phyloP scores from a whole-genome alignment of 192 early-diverging fungal genomes.

The Coemansia sp. region DNA sequence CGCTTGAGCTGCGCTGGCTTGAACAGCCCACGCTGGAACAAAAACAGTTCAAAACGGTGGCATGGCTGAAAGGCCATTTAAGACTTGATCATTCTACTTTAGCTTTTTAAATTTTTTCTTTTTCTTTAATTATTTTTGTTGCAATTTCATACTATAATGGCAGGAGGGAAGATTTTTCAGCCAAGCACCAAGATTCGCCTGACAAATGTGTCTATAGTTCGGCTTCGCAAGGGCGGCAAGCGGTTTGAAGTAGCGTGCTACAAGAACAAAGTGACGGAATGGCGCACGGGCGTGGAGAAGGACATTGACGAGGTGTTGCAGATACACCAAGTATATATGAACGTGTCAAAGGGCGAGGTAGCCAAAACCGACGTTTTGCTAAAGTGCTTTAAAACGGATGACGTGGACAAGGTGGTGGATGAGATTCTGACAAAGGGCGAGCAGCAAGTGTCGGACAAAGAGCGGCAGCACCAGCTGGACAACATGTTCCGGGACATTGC shows the following conservation, averaged over 20 bases:
- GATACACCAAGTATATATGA: conserved; percentile 88
- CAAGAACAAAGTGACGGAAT: conserved; percentile 98
- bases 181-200: conserved; percentile 62
- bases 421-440: conserved; percentile 96
- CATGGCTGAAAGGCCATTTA: background rate
- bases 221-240: conserved; percentile 94
- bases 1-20: too few relatives aligned
- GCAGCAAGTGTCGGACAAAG: conserved; percentile 95
- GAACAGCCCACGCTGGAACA: too few relatives aligned
- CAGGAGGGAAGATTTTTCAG: conserved; percentile 51
- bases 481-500: conserved; percentile 89
- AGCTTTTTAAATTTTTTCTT: conserved; percentile 2
- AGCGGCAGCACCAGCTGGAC: conserved; percentile 82
- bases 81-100: background rate
- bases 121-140: background rate
- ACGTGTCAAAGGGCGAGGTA: conserved; percentile 96
- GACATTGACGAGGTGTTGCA: conserved; percentile 97
- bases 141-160: conserved; percentile 14
- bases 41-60: too few relatives aligned
- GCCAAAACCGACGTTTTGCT: conserved; percentile 85
- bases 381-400: conserved; percentile 87
- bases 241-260: conserved; percentile 99
- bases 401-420: conserved; percentile 74
- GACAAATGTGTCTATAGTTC: conserved; percentile 96
- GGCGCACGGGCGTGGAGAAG: conserved; percentile 90